Base-by-base conservation (phyloP, 495 filamentous ascomycete genomes). In the Penicillium nucicola region DNA sequence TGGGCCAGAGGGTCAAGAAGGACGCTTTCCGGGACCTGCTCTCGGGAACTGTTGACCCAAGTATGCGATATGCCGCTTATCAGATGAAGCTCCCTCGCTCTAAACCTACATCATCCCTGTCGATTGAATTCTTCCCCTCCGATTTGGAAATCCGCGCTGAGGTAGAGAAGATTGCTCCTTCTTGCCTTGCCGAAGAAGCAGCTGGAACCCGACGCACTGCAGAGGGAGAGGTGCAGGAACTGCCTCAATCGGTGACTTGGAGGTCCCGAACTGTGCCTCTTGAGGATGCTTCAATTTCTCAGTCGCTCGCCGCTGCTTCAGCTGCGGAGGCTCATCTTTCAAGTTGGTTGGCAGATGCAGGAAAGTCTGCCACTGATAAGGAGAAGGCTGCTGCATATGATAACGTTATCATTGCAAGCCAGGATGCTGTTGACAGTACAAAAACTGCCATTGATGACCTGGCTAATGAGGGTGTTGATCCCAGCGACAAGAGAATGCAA, bases 381-480 rank as follows among this genome's bases (percentile, higher is more conserved):
- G 80, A 82, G 22, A 80, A 80, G 57, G 82, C 90, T 12, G 86
- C 87, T 5, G 91, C 90, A 2, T 99, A 96, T 61, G 95, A 99
- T 56, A 88, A 87, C 51, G 84, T 96, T 19, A 84, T 99, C 34
- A 87, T 85, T 50, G 84, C 91, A 12, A 92, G 89, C 60, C 95
- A 97, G 72, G 95, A 99, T 63, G 90, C 89, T 1, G 90, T 90
- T 10, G 95, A 99, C 71, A 88, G 89, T 11, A 92, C 90, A 0
- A 95, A 95, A 59, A 86, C 86, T 45, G 90, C 90, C 18, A 92
- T 97, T 55, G 93, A 97, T 49, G 93, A 97, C 61, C 75, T 96
- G 22, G 77, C 79, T 37, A 81, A 76, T 52, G 95, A 97, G 58
- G 88, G 89, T 1, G 83, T 96, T 22, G 77, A 85, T n/a, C 86